A percentile compares a stretch with the other conserved stretches of the same genome.
phyloP scores from a whole-genome alignment of 129 eudicot genomes.

The Tagetes patula region DNA sequence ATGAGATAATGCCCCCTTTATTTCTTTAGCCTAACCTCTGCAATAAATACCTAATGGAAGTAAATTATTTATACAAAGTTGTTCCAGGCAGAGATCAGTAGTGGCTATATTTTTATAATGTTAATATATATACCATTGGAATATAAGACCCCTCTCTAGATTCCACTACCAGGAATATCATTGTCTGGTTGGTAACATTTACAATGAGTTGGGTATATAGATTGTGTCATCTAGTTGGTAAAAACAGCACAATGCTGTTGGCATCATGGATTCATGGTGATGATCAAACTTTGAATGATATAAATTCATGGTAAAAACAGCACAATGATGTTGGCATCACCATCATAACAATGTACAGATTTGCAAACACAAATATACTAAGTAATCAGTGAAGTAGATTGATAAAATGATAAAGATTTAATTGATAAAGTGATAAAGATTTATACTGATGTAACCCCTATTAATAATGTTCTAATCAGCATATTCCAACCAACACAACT shows the following conservation, averaged over 20 bases:
- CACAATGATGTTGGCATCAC: too few species aligned
- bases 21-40: not conserved
- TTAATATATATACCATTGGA: not conserved
- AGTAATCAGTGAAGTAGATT: too few species aligned
- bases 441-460: too few species aligned
- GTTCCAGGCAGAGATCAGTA: not conserved
- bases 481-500: too few species aligned
- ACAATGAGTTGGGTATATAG: not conserved
- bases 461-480: too few species aligned
- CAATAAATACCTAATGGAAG: not conserved
- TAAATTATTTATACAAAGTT: not conserved
- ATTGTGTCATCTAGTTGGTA: not conserved
- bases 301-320: too few species aligned
- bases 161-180: slow-evolving; percentile 10
- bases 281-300: too few species aligned
- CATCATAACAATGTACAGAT: too few species aligned
- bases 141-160: slow-evolving; percentile 12
- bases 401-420: too few species aligned
- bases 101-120: not conserved
- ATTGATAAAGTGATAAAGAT: too few species aligned
- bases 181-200: not conserved
- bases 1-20: not conserved
- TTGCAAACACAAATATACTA: too few species aligned
- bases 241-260: not conserved
- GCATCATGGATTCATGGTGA: too few species aligned